phyloP scores from a whole-genome alignment of 257 asterid genomes.

The Ilex asprella region DNA sequence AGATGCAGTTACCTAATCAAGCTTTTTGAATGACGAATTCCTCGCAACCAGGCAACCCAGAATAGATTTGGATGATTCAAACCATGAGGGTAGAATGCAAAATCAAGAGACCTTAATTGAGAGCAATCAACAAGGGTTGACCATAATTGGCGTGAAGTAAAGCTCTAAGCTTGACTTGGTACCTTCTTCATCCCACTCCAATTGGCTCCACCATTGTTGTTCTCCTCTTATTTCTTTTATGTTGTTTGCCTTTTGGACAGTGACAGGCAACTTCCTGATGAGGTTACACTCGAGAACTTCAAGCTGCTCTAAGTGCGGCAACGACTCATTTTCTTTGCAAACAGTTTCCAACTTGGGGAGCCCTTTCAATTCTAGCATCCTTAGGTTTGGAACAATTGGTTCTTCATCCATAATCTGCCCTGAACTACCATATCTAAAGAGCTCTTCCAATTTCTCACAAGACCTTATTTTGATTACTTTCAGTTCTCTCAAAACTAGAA shows the following conservation, averaged over 20 bases:
- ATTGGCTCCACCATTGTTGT: slow-evolving; percentile 1
- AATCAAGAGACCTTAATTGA: too few species aligned
- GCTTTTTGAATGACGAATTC: too few species aligned
- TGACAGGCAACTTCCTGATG: slow-evolving; percentile 2
- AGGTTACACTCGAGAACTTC: not conserved
- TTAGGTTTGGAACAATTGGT: slow-evolving; percentile 5
- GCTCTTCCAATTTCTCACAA: slow-evolving; percentile 1
- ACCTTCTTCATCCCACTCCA: too few species aligned
- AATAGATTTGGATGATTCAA: too few species aligned
- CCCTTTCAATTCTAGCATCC: not conserved
- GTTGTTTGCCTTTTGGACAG: not conserved
- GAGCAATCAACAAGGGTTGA: too few species aligned
- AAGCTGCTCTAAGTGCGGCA: slow-evolving; percentile 10
- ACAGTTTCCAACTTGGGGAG: not conserved
- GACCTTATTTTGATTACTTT: not conserved
- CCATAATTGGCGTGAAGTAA: too few species aligned
- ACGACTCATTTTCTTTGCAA: not conserved
- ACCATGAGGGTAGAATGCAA: too few species aligned
- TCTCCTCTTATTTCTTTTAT: not conserved
- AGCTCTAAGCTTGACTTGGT: too few species aligned
- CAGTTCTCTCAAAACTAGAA: not conserved
- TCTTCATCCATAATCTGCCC: not conserved
- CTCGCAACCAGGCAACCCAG: too few species aligned
- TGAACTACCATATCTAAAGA: not conserved
- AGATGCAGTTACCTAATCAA: too few species aligned